Conservation (phyloP, 2,329 filamentous ascomycete species). For the Pseudopyrenochaeta lycopersici region DNA sequence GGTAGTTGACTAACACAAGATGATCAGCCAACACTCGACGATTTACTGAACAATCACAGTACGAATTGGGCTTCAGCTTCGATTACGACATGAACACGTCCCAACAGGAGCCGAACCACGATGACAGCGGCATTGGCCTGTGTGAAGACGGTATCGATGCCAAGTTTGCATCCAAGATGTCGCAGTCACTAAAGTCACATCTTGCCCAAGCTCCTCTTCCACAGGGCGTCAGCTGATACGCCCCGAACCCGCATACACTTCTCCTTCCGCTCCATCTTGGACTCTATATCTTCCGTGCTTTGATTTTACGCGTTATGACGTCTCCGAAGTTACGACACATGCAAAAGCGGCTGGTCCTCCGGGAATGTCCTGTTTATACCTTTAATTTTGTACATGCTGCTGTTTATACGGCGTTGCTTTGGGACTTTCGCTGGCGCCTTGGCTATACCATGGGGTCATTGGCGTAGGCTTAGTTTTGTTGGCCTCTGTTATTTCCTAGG, state of each 20-base stretch:
- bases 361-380: constrained; percentile 36
- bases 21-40: constrained; percentile 45
- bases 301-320: constrained; percentile 20
- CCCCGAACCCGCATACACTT: background rate
- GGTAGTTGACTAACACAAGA: constrained; percentile 48
- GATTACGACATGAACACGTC: constrained; percentile 42
- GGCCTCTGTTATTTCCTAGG: too few relatives aligned
- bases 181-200: constrained; percentile 30
- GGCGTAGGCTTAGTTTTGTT: too few relatives aligned
- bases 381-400: constrained; percentile 34
- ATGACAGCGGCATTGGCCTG: constrained; percentile 47
- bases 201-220: constrained; percentile 31
- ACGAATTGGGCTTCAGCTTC: constrained; percentile 46
- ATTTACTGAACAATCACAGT: constrained; percentile 41
- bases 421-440: background rate
- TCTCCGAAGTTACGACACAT: constrained; percentile 45
- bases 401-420: constrained; percentile 3
- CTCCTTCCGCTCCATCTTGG: background rate
- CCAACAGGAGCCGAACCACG: constrained; percentile 43
- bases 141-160: constrained; percentile 47
- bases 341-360: constrained; percentile 34
- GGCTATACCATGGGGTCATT: too few relatives aligned
- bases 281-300: background rate
- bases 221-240: constrained; percentile 26
- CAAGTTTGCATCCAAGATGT: constrained; percentile 39